Evolutionary conservation across 257 asterid species (phyloP), one percentile per base, ranked within the genome.

Genomic region (Salvia splendens): DNA sequence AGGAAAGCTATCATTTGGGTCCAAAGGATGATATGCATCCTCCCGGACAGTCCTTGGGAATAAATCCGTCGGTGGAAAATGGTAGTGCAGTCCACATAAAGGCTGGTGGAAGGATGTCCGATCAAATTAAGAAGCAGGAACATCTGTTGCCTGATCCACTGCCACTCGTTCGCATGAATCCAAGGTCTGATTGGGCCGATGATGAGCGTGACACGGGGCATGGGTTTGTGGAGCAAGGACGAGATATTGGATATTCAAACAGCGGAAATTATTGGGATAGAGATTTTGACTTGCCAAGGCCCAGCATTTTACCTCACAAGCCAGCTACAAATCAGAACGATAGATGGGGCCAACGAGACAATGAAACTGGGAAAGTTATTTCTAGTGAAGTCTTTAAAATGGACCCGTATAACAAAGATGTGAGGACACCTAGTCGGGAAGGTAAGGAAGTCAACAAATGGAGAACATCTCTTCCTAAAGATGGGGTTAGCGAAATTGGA

Each of bases 181-280:
- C 96, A 15, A 87, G 96, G 76, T 87, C 91, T 53, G 95, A 94
- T 83, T 94, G 99, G 99, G 97, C 96, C 51, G 97, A 94, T 75
- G 99, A 94, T 71, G 99, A 94, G 82, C 96, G 99, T 55, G 99
- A 94, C 65, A 94, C 97, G 38, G 88, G 97, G 43, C 92, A 79
- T 71, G 81, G 86, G 46, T 81, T 94, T 74, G 77, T 82, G 65
- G 95, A 86, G 54, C 85, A 82, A 60, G 82, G 84, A 38, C 84
- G 92, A 72, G 89, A 85, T 65, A 41, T 33, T 78, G 91, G 91
- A 46, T 76, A 69, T 65, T 65, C 87, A n/a, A 90, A 81, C 77
- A 72, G 56, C 72, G 95, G 89, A 71, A 75, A 64, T 71, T 85
- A 82, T 71, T 90, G 95, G 97, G 90, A 88, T 46, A 79, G 85